phyloP scores from a whole-genome alignment of 768 basidiomycete species.

The Nevesoporus exiguus region DNA sequence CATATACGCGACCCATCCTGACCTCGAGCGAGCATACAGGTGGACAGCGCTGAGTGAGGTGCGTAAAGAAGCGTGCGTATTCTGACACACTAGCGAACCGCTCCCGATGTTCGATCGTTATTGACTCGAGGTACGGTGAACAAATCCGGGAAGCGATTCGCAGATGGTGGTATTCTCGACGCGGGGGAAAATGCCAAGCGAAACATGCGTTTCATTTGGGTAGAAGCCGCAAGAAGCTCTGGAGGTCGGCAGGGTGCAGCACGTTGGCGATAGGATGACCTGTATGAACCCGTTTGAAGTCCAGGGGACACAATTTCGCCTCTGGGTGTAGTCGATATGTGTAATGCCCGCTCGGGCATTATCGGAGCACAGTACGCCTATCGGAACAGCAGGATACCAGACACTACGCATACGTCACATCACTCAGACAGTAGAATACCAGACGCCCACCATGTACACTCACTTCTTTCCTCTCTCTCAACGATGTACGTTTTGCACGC shows the following conservation, averaged over 20 bases:
- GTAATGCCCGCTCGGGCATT: too few species aligned
- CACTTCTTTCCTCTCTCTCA: too few species aligned
- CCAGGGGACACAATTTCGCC: neutral
- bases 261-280: conserved; percentile 7
- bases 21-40: conserved; percentile 6
- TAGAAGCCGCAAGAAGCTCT: conserved; percentile 6
- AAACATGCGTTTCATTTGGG: neutral
- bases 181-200: neutral
- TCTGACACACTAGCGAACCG: neutral
- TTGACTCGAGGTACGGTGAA: conserved; percentile 10
- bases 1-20: conserved; percentile 3
- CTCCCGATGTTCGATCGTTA: conserved; percentile 3
- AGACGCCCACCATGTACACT: too few species aligned
- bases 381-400: too few species aligned
- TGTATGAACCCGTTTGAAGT: conserved; percentile 7
- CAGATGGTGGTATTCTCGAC: conserved; percentile 5
- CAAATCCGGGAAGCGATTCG: conserved; percentile 4
- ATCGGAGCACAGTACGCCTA: too few species aligned
- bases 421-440: too few species aligned
- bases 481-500: too few species aligned
- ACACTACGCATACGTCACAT: too few species aligned
- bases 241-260: conserved; percentile 7
- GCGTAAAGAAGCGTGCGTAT: conserved; percentile 1
- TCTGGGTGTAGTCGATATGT: neutral
- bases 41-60: conserved; percentile 3